Conservation (phyloP, 495 filamentous ascomycete species). For the Pseudotulostoma volvatum region DNA sequence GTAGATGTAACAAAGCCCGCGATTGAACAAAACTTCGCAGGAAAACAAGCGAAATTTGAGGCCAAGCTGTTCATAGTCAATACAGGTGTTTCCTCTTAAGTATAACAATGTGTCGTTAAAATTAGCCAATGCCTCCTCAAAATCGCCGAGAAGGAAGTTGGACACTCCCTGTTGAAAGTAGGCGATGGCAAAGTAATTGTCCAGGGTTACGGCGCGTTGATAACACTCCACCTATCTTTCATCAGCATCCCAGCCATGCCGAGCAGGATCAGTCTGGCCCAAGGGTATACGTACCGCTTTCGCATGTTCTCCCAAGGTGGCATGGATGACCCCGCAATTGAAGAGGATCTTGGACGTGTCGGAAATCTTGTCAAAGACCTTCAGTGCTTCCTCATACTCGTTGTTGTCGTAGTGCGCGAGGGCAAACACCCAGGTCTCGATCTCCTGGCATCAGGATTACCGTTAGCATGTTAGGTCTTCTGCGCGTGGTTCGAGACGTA, state of each 20-base stretch:
- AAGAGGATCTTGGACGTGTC: slow-evolving; percentile 98
- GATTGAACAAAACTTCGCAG: slow-evolving; percentile 96
- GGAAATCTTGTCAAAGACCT: slow-evolving; percentile 66
- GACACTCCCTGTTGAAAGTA: slow-evolving; percentile 99
- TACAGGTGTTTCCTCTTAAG: slow-evolving; percentile 86
- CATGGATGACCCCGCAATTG: slow-evolving; percentile 97
- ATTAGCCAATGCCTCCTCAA: slow-evolving; percentile 92
- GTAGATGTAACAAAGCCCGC: slow-evolving; percentile 94
- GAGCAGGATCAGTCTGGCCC: not conserved
- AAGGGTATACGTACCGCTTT: slow-evolving; percentile 54
- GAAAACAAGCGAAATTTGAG: slow-evolving; percentile 93
- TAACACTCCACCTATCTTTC: slow-evolving; percentile 71
- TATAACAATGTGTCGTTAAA: slow-evolving; percentile 98
- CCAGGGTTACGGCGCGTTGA: slow-evolving; percentile 71
- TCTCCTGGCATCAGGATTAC: slow-evolving; percentile 50
- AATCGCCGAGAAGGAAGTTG: slow-evolving; percentile 93
- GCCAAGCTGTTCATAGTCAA: slow-evolving; percentile 95
- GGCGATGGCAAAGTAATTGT: slow-evolving; percentile 90
- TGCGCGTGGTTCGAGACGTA: slow-evolving; percentile 25
- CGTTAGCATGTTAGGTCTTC: not conserved
- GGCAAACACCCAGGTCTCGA: slow-evolving; percentile 94
- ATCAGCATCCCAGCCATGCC: slow-evolving; percentile 6
- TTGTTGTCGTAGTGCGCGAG: slow-evolving; percentile 88
- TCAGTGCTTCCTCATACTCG: slow-evolving; percentile 78
- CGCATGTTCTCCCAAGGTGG: slow-evolving; percentile 90